Evolutionary conservation across 345 rosid species (phyloP), one percentile per base, ranked within the genome.

Genomic region (Eucalyptus polybractea): DNA sequence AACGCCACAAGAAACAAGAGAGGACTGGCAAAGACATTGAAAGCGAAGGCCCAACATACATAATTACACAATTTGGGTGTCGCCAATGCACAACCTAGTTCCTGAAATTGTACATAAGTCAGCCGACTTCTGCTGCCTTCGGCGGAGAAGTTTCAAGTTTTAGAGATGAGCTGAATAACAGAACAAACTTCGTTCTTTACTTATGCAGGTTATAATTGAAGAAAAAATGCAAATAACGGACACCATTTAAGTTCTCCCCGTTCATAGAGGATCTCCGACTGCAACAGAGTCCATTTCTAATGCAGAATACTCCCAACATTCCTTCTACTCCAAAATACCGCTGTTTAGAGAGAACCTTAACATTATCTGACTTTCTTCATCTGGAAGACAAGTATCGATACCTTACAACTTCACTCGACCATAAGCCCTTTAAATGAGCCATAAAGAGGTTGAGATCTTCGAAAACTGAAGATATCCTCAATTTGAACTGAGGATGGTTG

Each of bases 381-480:
- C 45, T 44, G 45, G 45, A 44, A 44, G 45, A 44, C 45, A 44
- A 44, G 45, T 44, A 44, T 44, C 45, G 45, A 44, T 44, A 44
- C 45, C 45, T 8, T 44, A 44, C 45, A 44, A 44, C 45, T 44
- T 44, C 45, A 44, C 45, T 44, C 45, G 45, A 44, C 45, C 45
- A 44, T 44, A 8, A 44, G 10, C 45, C 45, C 94, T 89, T 88
- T 94, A 89, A 95, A 94, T 56, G 99, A 97, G 62, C 96, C 95
- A 69, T 96, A 94, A 88, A 97, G 99, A 87, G 99, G 92, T 25
- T 92, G 96, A 2, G 98, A 95, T 89, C 96, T 96, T 91, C 93
- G 94, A 93, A 97, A 97, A 90, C 95, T 88, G 91, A 95, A 94
- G 83, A 96, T 93, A 87, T 96, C 97, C 33, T 94, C 91, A 47